Conservation (phyloP, 169 alveolate species). For the Babesia ovata region DNA sequence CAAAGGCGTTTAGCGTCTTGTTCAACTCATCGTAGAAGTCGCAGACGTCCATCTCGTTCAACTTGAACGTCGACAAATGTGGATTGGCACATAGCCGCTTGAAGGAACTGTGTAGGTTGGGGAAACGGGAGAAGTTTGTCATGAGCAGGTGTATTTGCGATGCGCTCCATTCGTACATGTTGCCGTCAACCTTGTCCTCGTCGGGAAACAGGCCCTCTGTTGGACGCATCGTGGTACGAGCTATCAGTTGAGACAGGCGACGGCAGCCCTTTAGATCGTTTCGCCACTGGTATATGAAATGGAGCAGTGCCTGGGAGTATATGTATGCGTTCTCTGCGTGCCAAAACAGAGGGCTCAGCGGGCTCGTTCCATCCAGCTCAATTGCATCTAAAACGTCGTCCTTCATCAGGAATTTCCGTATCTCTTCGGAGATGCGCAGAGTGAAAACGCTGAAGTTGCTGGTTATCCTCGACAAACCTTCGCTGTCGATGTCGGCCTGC, state of each 20-base stretch:
- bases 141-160: constrained; percentile 67
- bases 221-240: constrained; percentile 58
- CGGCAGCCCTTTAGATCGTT: constrained; percentile 86
- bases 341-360: constrained; percentile 78
- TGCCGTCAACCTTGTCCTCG: constrained; percentile 29
- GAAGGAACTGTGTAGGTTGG: constrained; percentile 49
- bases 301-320: constrained; percentile 87
- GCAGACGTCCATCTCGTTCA: constrained; percentile 58
- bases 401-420: constrained; percentile 78
- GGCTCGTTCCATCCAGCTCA: constrained; percentile 64
- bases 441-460: constrained; percentile 88
- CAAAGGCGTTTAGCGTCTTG: constrained; percentile 61
- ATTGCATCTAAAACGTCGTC: constrained; percentile 81
- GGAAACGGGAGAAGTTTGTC: constrained; percentile 68
- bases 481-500: constrained; percentile 53
- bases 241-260: constrained; percentile 83
- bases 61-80: neutral
- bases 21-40: constrained; percentile 65
- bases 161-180: constrained; percentile 59
- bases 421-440: constrained; percentile 85
- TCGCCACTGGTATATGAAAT: constrained; percentile 85
- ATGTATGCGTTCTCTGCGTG: constrained; percentile 88
- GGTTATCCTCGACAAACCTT: constrained; percentile 74
- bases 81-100: constrained; percentile 41
- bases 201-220: constrained; percentile 25